Base-by-base conservation (phyloP, 257 asterid genomes). In the Penstemon barbatus region DNA sequence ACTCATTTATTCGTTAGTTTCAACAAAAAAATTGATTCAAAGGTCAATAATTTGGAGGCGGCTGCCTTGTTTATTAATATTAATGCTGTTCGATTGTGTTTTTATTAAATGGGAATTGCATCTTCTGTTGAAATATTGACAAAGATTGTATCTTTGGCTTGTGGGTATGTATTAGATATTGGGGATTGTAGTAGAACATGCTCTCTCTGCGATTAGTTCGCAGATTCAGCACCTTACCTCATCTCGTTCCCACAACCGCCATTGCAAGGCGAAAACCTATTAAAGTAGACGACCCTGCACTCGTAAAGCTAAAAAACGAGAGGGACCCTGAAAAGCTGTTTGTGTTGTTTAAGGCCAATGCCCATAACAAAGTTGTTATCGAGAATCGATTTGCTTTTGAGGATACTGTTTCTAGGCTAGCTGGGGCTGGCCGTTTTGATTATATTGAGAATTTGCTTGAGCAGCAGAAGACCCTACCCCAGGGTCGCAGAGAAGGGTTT, bases 401-500 rank as follows among this genome's bases (percentile, higher is more conserved):
- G 79, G 97, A 88, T 73, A 83, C 87, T 0, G 76, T 90, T 71
- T 83, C 88, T 80, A 75, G 95, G 71, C 76, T 90, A 75, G 90
- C 89, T 63, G 97, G 97, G 55, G 97, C 96, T 0, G 78, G 89
- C 4, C 57, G 91, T 18, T 82, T 88, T 57, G 97, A 88, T 82
- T 86, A 86, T 60, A 82, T 90, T 25, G 96, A 85, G 78, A 74
- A 70, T 74, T 61, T 90, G 71, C 90, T 90, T 36, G 95, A 90
- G 86, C 95, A 88, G 68, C 97, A 90, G 78, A 90, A 90, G 78
- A 70, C 85, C 50, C 78, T 90, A 61, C 97, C 92, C 0, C 97
- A 90, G 77, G 97, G 97, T 51, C 82, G 92, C 15, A 83, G 97
- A 46, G 97, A 90, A 82, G 97, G 97, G 65, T 90, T 90, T 74